Base-by-base conservation (phyloP, 352 stramenopile genomes). In the Pythium phragmiticola region DNA sequence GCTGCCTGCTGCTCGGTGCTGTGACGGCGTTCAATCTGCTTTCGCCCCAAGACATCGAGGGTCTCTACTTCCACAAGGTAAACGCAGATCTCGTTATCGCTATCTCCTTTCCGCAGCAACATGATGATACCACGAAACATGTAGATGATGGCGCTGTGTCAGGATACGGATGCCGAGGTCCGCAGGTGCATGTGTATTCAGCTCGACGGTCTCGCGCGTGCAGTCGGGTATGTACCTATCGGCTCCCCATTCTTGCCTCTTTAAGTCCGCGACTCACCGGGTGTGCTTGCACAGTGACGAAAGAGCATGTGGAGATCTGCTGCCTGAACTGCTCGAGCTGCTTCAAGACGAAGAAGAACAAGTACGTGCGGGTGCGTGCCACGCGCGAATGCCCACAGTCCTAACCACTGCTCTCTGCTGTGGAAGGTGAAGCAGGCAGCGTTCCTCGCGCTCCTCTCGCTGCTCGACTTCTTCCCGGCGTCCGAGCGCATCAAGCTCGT, bases 101-200 rank as follows among this genome's bases (percentile, higher is more conserved):
- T 30, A 3, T 30, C 26, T 30, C 26, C 26, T 5, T 5, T 30
- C 26, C 26, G 26, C 26, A 30, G 26, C 26, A 3, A 30, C 26
- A 30, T 30, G 26, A 30, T 30, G 26, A 30, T 30, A 30, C 26
- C 26, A 30, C 26, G 26, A 30, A 5, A 30, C 26, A 5, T 30
- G 23, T 73, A 94, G 83, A 94, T 92, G 85, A 91, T 94, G 77
- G 78, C 76, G 0, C 60, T 94, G 30, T 94, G 85, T 47, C 85
- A 94, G 76, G 85, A 94, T 48, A 94, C 85, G 4, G 85, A 94
- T 46, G 80, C 83, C 12, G 85, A 94, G 69, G 81, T 94, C 28
- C 83, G 85, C 26, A 86, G 73, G 58, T 92, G 79, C 60, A 94
- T 94, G 85, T 92, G 85, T 52, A 80, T 94, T 56, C 85, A 94